Conservation (phyloP, 352 stramenopile genomes). For the Pythium sp. region DNA sequence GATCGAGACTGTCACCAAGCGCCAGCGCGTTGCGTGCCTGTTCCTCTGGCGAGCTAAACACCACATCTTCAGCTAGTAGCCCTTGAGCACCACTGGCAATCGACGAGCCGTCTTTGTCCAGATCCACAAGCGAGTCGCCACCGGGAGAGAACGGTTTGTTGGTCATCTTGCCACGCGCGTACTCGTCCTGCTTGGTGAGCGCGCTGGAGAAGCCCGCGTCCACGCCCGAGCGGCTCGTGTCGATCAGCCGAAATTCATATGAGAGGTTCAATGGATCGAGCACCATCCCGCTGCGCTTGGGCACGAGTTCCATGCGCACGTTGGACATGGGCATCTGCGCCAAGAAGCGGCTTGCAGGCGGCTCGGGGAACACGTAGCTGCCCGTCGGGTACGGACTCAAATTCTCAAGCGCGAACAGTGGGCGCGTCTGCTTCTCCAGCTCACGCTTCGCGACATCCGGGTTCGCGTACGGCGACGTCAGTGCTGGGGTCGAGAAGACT, state of each 20-base stretch:
- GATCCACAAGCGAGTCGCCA: slow-evolving; percentile 50
- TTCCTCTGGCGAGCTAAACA: slow-evolving; percentile 29
- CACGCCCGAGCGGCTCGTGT: slow-evolving; percentile 26
- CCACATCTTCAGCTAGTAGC: slow-evolving; percentile 5
- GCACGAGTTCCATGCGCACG: slow-evolving; percentile 50
- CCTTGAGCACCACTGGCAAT: neutral
- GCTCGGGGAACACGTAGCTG: slow-evolving; percentile 15
- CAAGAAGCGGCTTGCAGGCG: slow-evolving; percentile 50
- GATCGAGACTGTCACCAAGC: slow-evolving; percentile 18
- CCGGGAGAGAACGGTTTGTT: slow-evolving; percentile 74
- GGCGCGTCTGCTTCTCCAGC: slow-evolving; percentile 26
- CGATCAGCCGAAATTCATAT: slow-evolving; percentile 61
- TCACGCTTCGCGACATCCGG: slow-evolving; percentile 20
- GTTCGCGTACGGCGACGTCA: slow-evolving; percentile 36
- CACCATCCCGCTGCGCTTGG: slow-evolving; percentile 44
- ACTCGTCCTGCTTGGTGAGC: slow-evolving; percentile 75
- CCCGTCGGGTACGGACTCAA: slow-evolving; percentile 32
- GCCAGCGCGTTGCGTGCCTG: slow-evolving; percentile 38
- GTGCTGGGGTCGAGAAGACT: slow-evolving; percentile 41
- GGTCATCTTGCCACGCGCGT: slow-evolving; percentile 73
- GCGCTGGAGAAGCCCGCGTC: slow-evolving; percentile 60
- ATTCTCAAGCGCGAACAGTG: slow-evolving; percentile 43
- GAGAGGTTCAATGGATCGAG: slow-evolving; percentile 41
- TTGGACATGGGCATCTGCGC: slow-evolving; percentile 72
- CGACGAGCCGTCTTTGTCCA: slow-evolving; percentile 4